Base-by-base conservation (phyloP, 164 flowering plant species). In the Stephania yunnanensis region DNA sequence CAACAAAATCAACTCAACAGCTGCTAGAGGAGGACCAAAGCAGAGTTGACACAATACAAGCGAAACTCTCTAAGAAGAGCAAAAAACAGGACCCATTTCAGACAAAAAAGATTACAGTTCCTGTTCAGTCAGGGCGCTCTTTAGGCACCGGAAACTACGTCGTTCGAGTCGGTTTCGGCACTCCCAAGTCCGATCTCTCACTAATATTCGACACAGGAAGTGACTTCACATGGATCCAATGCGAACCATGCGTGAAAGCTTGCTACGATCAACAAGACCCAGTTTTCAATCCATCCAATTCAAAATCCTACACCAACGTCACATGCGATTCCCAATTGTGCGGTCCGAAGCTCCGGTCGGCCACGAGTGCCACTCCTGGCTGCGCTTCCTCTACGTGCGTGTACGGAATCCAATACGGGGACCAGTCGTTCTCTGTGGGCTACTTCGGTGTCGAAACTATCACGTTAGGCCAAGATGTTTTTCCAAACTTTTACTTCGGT, bases 171-270 rank as follows among this genome's bases (percentile, higher is more conserved):
- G 88, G 92, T 6, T 78, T 92, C n/a, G 97, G 97, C 19, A 87
- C 93, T 1, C 95, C 95, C 1, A 76, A 76, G 11, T 83, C 61
- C 52, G 79, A 81, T 1, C 78, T 87, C 12, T 78, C 87, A 0
- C 84, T 92, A 22, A 75, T 85, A 6, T 89, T 88, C n/a, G 89
- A 90, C 80, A 88, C 88, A 0, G 94, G 92, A 2, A 91, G 91
- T 44, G 89, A 84, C 77, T 76, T 91, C 36, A 88, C 89, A 0
- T 91, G 95, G 92, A 86, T 89, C 3, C 95, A 91, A 44, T 91
- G 95, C 53, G 7, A 78, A 58, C 92, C 95, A 0, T 89, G 75
- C 22, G 36, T n/a, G 1, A 44, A 15, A 61, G 10, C 6, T 53
- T 82, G 84, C 81, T 77, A 84, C 46, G 15, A 48, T 6, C 89